Evolutionary conservation across 345 rosid genomes (phyloP), one percentile per base, ranked within the genome.

Genomic region (Ceriops decandra): DNA sequence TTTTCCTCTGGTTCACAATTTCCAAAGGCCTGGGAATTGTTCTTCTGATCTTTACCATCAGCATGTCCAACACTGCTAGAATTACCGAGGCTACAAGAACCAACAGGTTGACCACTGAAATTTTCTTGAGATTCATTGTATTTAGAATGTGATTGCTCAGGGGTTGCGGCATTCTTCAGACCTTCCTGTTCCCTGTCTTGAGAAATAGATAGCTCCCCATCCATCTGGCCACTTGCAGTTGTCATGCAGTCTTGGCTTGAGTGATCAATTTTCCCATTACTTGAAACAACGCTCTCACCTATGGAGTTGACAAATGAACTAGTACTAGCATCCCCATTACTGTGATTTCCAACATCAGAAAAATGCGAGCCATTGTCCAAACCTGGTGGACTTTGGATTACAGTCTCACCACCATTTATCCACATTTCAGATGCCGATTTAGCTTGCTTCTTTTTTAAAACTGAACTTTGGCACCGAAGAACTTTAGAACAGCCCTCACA

Each of bases 401-500:
- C 67, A 36, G 51, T 66, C 74, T 71, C 76, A 61, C 72, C 69
- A 69, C 86, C 81, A 79, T 65, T 79, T 16, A 31, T 10, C 31
- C 31, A 49, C 66, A 57, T 27, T 67, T 68, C 69, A 33, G 52
- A 61, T 54, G 63, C 74, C 64, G 42, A 73, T 67, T 72, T 79
- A 20, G 77, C 68, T 59, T 68, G 76, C 80, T 72, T 84, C 76
- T 65, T 68, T 76, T 77, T 86, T 70, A 83, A 73, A 66, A 76
- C 81, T 69, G 78, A 74, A 57, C 27, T 77, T 72, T 80, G 86
- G 67, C 62, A 71, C 60, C 42, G 85, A 67, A 86, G 70, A 69
- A 59, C 74, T 76, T 77, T 87, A 9, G 89, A 85, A 79, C 99
- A 95, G 67, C 88, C 86, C 76, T 92, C 96, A 76, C 98, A 95